These are phyloP conservation scores for Ophiostoma sp. DNA, from an alignment of 2,329 filamentous ascomycete species.

Conservation along the genomic window DNA sequence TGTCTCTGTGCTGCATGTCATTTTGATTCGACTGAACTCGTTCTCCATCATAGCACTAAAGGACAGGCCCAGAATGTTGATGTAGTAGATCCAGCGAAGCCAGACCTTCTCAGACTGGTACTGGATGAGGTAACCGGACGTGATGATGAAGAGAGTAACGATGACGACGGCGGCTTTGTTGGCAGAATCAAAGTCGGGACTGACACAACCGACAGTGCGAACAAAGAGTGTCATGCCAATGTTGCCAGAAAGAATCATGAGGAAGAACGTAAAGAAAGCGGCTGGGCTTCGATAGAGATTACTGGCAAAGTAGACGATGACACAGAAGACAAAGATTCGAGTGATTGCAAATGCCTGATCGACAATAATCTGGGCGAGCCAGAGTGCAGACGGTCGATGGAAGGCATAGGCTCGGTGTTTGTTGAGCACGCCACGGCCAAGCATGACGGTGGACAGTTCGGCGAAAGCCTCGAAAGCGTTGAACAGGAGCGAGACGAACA, in stretches of 20 bases:
- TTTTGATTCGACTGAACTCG: conserved; percentile 64
- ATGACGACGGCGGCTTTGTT: conserved; percentile 75
- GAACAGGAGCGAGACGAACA: conserved; percentile 76
- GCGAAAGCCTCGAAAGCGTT: conserved; percentile 84
- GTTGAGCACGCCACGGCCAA: conserved; percentile 65
- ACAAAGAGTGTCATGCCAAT: conserved; percentile 73
- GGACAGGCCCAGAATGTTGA: conserved; percentile 64
- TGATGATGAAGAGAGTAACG: conserved; percentile 76
- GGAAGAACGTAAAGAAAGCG: conserved; percentile 71
- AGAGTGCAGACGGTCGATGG: conserved; percentile 73
- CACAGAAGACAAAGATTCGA: conserved; percentile 65
- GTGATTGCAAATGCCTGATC: conserved; percentile 66
- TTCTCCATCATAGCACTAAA: conserved; percentile 82
- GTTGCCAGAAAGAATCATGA: conserved; percentile 64
- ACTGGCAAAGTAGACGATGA: conserved; percentile 77
- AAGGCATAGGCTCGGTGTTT: conserved; percentile 82
- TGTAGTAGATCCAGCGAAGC: conserved; percentile 78
- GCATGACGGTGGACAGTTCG: conserved; percentile 69
- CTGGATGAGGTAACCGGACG: conserved; percentile 78
- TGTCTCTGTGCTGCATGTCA: conserved; percentile 63
- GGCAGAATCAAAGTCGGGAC: conserved; percentile 77
- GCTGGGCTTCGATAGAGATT: conserved; percentile 63
- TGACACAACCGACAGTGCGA: conserved; percentile 66
- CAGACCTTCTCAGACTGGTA: conserved; percentile 69
- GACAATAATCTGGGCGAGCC: conserved; percentile 76